These are phyloP conservation scores for Hamigera avellanea DNA, from an alignment of 495 filamentous ascomycete genomes.

Conservation along the genomic window DNA sequence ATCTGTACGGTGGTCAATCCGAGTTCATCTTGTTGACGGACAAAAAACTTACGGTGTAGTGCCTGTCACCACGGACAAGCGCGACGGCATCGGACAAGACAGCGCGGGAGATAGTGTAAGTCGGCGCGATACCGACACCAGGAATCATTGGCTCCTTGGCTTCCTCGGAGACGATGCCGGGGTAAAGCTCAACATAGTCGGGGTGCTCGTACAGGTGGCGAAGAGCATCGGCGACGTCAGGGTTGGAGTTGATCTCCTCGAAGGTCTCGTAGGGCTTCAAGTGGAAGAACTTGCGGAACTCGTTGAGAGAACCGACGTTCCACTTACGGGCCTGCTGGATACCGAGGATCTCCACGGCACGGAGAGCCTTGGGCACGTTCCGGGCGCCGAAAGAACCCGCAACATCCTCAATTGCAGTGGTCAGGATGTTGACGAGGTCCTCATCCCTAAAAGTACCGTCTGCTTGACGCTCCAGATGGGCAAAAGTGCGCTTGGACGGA, in stretches of 20 bases:
- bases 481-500: conserved; percentile 46
- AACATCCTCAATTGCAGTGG: conserved; percentile 46
- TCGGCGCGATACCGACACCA: conserved; percentile 44
- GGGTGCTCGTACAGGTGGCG: conserved; percentile 47
- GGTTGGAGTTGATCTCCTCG: conserved; percentile 53
- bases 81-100: conserved; percentile 43
- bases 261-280: conserved; percentile 47
- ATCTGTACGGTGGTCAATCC: conserved; percentile 15
- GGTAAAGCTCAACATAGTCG: conserved; percentile 54
- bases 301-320: conserved; percentile 49
- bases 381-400: conserved; percentile 47
- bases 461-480: conserved; percentile 36
- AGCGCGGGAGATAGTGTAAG: conserved; percentile 45
- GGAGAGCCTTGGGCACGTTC: conserved; percentile 46
- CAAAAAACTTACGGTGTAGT: conserved; percentile 32
- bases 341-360: conserved; percentile 47
- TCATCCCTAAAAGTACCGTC: conserved; percentile 52
- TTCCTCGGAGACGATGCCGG: conserved; percentile 45
- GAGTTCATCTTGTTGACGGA: conserved; percentile 1
- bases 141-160: conserved; percentile 42
- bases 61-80: conserved; percentile 41
- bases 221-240: conserved; percentile 38
- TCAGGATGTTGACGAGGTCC: conserved; percentile 50
- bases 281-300: conserved; percentile 51
- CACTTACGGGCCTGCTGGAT: conserved; percentile 50